Conservation (phyloP, 345 rosid species). For the Carallia pectinifolia region DNA sequence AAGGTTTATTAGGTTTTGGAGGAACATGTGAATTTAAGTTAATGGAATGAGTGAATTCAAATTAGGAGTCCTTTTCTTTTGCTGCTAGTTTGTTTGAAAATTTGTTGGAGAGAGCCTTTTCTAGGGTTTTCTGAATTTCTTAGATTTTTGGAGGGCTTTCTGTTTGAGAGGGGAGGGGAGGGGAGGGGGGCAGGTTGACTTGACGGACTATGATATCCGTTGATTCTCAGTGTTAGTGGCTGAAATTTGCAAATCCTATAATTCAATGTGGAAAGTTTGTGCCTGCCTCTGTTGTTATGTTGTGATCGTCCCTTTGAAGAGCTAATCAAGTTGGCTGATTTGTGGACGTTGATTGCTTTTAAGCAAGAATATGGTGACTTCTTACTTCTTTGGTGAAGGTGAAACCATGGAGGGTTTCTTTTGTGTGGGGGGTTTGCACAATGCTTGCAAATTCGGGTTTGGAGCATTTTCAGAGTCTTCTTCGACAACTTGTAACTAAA, state of each 20-base stretch:
- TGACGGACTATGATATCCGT: background rate
- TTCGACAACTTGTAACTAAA: slow-evolving; percentile 24
- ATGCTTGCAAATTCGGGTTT: slow-evolving; percentile 4
- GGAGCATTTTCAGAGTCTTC: background rate
- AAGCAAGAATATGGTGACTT: slow-evolving; percentile 6
- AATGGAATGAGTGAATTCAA: slow-evolving; percentile 23
- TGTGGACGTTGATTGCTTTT: slow-evolving; percentile 10
- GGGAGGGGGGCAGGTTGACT: background rate
- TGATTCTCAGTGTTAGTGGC: no score
- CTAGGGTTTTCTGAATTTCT: no score
- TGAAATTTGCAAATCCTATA: no score
- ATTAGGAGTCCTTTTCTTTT: background rate
- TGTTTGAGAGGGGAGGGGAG: background rate
- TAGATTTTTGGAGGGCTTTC: background rate
- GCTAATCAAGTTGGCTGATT: slow-evolving; percentile 12
- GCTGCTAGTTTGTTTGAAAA: background rate
- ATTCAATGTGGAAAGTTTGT: no score
- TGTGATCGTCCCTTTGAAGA: no score
- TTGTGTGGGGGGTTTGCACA: slow-evolving; percentile 1
- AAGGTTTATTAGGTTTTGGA: slow-evolving; percentile 31
- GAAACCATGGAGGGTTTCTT: slow-evolving; percentile 6
- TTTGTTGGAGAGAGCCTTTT: background rate
- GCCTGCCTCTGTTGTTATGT: no score
- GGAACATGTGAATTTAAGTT: slow-evolving; percentile 17
- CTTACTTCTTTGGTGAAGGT: slow-evolving; percentile 14